Base-by-base conservation (phyloP, 1,139 yeast genomes). In the Suhomyces maxii region DNA sequence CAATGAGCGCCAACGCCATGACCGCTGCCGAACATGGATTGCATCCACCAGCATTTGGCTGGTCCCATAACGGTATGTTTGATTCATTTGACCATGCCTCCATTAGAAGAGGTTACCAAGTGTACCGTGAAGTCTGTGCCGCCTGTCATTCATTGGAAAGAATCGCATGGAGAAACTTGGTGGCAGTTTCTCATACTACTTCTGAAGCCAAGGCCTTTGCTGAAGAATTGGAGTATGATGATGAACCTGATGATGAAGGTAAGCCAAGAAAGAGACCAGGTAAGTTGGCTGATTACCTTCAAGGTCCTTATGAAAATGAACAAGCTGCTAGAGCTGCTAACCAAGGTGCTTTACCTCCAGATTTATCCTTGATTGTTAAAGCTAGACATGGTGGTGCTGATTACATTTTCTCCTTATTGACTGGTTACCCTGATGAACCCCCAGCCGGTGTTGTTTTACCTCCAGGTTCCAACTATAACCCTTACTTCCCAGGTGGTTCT, bases 271-370 rank as follows among this genome's bases (percentile, higher is more conserved):
- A 87, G 86, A 89, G 99, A 80, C 87, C 95, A 51, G 99, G 99
- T 76, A 95, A 93, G 77, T 82, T 93, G 67, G 91, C 98, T 55
- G 99, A 93, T 74, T 83, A 87, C 75, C 77, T 95, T 61, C 98
- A 96, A 60, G 88, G 87, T 56, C 99, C 99, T 51, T 93, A 93
- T 71, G 90, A 88, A 59, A 93, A 93, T 69, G 99, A 93, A 72
- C 95, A 95, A 77, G 98, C 98, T 56, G 99, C 99, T 45, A 89
- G 99, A 80, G 97, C 99, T 58, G 97, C 97, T 56, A 93, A 93
- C 81, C 97, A 89, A 77, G 99, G 99, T 73, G 97, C 99, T 53
- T 80, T 87, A 58, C 99, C 99, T 54, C 99, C 99, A 54, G 99
- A 93, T 77, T 84, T 93, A 69, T 90, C 97, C 36, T 82, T 93